Percentiles rank a stretch among this genome's conserved stretches.
phyloP scores from a whole-genome alignment of 495 filamentous ascomycete species.

The Penicillium odoratum region DNA sequence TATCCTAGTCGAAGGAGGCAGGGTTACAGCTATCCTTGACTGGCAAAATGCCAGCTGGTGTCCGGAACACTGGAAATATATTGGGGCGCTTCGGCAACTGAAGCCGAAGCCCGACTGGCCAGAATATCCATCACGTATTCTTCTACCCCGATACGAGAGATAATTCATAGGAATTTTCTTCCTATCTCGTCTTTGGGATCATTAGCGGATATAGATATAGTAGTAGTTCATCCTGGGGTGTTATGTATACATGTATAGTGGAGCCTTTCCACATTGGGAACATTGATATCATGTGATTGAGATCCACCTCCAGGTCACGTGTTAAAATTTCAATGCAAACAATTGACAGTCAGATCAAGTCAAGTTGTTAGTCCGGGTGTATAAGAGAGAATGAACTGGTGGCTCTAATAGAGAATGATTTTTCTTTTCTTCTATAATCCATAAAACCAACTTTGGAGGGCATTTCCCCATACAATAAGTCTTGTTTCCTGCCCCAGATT shows the following conservation, averaged over 20 bases:
- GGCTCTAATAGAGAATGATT: too few species aligned
- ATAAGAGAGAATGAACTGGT: too few species aligned
- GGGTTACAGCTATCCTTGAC: slow-evolving; percentile 18
- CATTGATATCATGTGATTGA: background rate
- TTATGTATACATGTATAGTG: background rate
- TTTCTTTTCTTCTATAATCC: background rate
- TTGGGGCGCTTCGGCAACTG: slow-evolving; percentile 7
- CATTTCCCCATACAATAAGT: background rate
- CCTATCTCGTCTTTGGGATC: background rate
- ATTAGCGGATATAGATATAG: background rate
- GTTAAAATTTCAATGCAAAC: background rate
- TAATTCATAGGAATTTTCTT: slow-evolving; percentile 14
- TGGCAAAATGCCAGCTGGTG: slow-evolving; percentile 22
- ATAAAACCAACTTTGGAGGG: background rate
- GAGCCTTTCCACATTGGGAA: background rate
- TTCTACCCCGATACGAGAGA: slow-evolving; percentile 17
- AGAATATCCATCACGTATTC: slow-evolving; percentile 19
- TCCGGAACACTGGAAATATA: slow-evolving; percentile 16
- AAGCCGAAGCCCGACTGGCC: slow-evolving; percentile 17
- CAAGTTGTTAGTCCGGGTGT: too few species aligned
- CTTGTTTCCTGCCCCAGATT: slow-evolving; percentile 1
- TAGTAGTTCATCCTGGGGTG: background rate
- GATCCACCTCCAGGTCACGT: background rate
- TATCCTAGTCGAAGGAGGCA: slow-evolving; percentile 23
- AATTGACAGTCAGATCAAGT: background rate